These are phyloP conservation scores for Citrus australasica DNA, from an alignment of 345 rosid species.

Conservation along the genomic window DNA sequence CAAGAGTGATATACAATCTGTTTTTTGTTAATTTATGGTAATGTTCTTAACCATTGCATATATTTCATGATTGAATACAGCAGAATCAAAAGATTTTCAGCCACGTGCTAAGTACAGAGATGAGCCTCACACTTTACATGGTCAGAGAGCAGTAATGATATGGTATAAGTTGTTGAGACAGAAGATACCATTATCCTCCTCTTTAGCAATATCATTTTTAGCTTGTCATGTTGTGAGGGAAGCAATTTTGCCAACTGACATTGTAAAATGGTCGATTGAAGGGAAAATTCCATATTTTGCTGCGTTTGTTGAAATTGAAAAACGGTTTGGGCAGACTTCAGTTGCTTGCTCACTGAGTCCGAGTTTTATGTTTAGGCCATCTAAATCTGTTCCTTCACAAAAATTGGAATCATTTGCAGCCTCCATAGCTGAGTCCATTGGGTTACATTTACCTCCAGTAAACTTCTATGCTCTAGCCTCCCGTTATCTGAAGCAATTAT, in stretches of 20 bases:
- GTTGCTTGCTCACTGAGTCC: slow-evolving; percentile 58
- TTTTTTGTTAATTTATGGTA: too few species aligned
- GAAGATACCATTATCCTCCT: slow-evolving; percentile 46
- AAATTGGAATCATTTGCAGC: slow-evolving; percentile 61
- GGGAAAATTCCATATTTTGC: slow-evolving; percentile 71
- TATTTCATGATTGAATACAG: slow-evolving; percentile 13
- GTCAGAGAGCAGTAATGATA: slow-evolving; percentile 59
- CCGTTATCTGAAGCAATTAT: slow-evolving; percentile 48
- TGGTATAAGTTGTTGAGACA: slow-evolving; percentile 57
- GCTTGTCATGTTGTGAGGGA: slow-evolving; percentile 74
- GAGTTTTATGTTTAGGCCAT: slow-evolving; percentile 63
- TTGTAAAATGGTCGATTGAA: slow-evolving; percentile 64
- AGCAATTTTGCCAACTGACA: slow-evolving; percentile 63
- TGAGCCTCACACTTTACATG: slow-evolving; percentile 52
- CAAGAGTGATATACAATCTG: too few species aligned
- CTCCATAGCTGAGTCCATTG: slow-evolving; percentile 53
- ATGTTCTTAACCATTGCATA: background rate
- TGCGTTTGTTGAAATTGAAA: slow-evolving; percentile 59
- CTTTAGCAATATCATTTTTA: slow-evolving; percentile 68
- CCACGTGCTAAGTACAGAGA: slow-evolving; percentile 15
- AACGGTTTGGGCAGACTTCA: slow-evolving; percentile 42
- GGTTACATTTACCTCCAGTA: slow-evolving; percentile 66
- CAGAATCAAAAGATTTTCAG: slow-evolving; percentile 28
- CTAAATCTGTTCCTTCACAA: slow-evolving; percentile 44
- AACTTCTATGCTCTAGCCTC: slow-evolving; percentile 63